These are phyloP conservation scores for Aureococcus anophagefferens DNA, from an alignment of 108 stramenopile genomes.

Conservation along the genomic window DNA sequence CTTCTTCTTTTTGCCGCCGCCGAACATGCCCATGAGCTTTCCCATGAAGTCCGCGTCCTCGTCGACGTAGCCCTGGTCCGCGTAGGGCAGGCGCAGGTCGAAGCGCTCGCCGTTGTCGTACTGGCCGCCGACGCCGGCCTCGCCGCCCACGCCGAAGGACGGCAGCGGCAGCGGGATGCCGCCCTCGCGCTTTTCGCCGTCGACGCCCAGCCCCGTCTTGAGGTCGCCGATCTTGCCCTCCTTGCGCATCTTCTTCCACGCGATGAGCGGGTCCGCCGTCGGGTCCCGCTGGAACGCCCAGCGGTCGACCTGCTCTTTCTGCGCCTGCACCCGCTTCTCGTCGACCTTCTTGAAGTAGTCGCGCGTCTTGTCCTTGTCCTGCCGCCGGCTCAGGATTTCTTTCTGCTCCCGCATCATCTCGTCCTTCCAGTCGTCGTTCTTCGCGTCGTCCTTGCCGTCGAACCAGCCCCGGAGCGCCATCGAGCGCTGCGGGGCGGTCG, in stretches of 20 bases:
- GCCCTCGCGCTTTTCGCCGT: conserved; percentile 47
- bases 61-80: conserved; percentile 82
- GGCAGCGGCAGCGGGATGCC: conserved; percentile 73
- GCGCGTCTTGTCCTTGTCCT: conserved; percentile 30
- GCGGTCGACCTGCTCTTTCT: conserved; percentile 57
- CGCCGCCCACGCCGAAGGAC: conserved; percentile 76
- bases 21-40: conserved; percentile 37
- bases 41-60: conserved; percentile 55
- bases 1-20: conserved; percentile 52
- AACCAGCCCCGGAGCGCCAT: too few relatives aligned
- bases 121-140: conserved; percentile 79
- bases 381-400: neutral
- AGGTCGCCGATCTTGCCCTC: conserved; percentile 63
- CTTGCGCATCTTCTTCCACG: conserved; percentile 69
- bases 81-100: conserved; percentile 84
- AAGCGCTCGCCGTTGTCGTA: conserved; percentile 91
- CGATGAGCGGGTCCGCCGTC: conserved; percentile 66
- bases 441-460: neutral
- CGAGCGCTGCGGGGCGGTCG: neutral
- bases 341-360: conserved; percentile 62
- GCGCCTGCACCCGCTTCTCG: conserved; percentile 51
- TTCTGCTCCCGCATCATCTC: neutral
- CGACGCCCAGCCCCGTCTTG: conserved; percentile 75
- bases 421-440: neutral
- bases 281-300: conserved; percentile 65